phyloP scores from a whole-genome alignment of 1,139 yeast genomes.

The Saccharomycopsis hybrid region DNA sequence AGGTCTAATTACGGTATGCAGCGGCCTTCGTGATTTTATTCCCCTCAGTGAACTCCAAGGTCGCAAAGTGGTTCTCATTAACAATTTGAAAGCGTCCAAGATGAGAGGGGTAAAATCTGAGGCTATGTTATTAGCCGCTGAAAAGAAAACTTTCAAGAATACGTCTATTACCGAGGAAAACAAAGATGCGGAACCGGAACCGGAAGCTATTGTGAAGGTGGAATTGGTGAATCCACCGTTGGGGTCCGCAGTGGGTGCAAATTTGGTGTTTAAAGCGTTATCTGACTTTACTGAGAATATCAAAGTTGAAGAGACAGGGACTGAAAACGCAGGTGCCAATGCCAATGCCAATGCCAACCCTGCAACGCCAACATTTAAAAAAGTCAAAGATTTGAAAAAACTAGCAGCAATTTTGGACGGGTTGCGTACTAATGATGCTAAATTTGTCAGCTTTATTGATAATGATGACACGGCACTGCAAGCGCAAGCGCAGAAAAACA shows the following conservation, averaged over 20 bases:
- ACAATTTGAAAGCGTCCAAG: slow-evolving; percentile 59
- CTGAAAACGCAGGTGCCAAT: not conserved
- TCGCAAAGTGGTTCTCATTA: slow-evolving; percentile 46
- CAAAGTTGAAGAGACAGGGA: not conserved
- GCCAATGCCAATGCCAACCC: not conserved
- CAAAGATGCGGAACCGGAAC: slow-evolving; percentile 13
- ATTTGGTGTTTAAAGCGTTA: slow-evolving; percentile 25
- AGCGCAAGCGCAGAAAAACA: not conserved
- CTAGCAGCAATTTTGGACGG: slow-evolving; percentile 8
- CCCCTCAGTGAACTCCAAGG: slow-evolving; percentile 43
- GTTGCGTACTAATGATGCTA: not conserved
- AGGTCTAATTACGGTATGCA: slow-evolving; percentile 41
- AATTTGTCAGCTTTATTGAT: slow-evolving; percentile 2
- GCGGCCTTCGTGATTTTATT: slow-evolving; percentile 50
- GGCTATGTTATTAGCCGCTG: slow-evolving; percentile 57
- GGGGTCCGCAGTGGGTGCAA: slow-evolving; percentile 27
- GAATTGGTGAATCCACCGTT: slow-evolving; percentile 37
- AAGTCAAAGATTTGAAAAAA: slow-evolving; percentile 12
- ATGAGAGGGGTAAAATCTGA: slow-evolving; percentile 56
- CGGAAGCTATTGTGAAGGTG: slow-evolving; percentile 24
- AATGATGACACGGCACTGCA: not conserved
- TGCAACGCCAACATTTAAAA: not conserved
- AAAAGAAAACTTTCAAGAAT: slow-evolving; percentile 11
- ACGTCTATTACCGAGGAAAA: not conserved
- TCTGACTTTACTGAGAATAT: not conserved